Percentiles rank a stretch among this genome's conserved stretches.
phyloP scores from a whole-genome alignment of 1,284 basidiomycete species.

The Apiotrichum porosum region DNA sequence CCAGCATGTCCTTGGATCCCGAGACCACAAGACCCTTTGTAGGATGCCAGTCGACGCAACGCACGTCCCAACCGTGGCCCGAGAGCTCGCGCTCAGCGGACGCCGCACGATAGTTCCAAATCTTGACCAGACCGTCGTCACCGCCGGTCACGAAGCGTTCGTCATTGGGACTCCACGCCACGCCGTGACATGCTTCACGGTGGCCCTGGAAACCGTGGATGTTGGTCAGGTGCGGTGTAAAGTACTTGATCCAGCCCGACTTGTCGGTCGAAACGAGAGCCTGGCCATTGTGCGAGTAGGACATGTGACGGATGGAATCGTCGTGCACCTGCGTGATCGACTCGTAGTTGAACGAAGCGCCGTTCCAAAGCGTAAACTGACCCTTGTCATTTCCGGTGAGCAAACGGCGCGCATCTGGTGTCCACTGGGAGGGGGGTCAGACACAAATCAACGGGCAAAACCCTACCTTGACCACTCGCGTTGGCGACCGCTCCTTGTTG shows the following conservation, averaged over 20 bases:
- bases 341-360: conserved; percentile 98
- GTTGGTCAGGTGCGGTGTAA: conserved; percentile 98
- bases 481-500: conserved; percentile 95
- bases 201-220: conserved; percentile 88
- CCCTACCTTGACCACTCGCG: conserved; percentile 85
- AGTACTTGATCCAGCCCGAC: conserved; percentile 93
- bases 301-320: conserved; percentile 80
- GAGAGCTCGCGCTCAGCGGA: conserved; percentile 74
- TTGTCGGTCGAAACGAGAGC: conserved; percentile 92
- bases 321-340: conserved; percentile 98
- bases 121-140: conserved; percentile 87
- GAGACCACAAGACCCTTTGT: conserved; percentile 90
- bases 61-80: conserved; percentile 98
- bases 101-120: conserved; percentile 93
- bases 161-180: conserved; percentile 90
- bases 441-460: too few relatives aligned
- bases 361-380: conserved; percentile 99
- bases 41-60: conserved; percentile 97
- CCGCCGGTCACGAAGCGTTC: conserved; percentile 86
- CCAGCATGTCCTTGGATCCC: conserved; percentile 94
- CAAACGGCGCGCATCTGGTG: conserved; percentile 85
- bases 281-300: conserved; percentile 84
- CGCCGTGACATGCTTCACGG: conserved; percentile 79
- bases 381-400: conserved; percentile 94
- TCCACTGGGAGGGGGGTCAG: conserved; percentile 71